Evolutionary conservation across 1,284 basidiomycete species (phyloP).

Genomic region (Entoloma clypeatum): DNA sequence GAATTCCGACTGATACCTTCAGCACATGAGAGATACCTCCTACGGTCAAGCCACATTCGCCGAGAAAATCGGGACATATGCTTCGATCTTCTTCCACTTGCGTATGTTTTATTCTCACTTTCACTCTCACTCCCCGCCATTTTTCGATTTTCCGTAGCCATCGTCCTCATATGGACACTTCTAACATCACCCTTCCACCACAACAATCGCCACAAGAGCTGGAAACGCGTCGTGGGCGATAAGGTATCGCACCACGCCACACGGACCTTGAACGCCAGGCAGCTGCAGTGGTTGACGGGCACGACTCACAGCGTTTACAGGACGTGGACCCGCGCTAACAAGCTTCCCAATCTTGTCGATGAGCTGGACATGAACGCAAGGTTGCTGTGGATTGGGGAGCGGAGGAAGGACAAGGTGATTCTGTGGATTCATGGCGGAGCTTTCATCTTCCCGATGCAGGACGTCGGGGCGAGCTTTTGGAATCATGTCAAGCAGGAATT

Average conservation of each 20-base stretch:
- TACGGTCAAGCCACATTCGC: no score
- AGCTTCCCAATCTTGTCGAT: slow-evolving; percentile 24
- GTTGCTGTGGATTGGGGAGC: slow-evolving; percentile 37
- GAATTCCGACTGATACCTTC: no score
- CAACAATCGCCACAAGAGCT: slow-evolving; percentile 15
- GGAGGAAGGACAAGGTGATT: slow-evolving; percentile 34
- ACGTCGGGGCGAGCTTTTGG: slow-evolving; percentile 25
- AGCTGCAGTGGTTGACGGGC: slow-evolving; percentile 24
- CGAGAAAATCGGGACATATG: no score
- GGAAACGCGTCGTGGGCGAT: slow-evolving; percentile 22
- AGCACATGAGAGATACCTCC: no score
- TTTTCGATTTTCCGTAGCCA: slow-evolving; percentile 9
- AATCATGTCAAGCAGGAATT: slow-evolving; percentile 26
- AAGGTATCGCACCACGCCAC: slow-evolving; percentile 15
- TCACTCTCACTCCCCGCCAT: no score
- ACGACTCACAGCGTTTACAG: slow-evolving; percentile 24
- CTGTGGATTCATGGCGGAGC: slow-evolving; percentile 37
- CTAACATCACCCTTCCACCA: slow-evolving; percentile 5
- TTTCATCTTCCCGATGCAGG: slow-evolving; percentile 26
- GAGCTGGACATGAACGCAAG: slow-evolving; percentile 28
- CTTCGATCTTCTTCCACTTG: no score
- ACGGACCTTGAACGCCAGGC: slow-evolving; percentile 5
- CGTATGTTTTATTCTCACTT: no score
- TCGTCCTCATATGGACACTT: slow-evolving; percentile 10
- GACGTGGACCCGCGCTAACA: slow-evolving; percentile 23